A percentile compares a stretch with the other conserved stretches of the same genome.
Conservation (phyloP, 768 basidiomycete genomes). For the Candolleomyces aberdarensis region DNA sequence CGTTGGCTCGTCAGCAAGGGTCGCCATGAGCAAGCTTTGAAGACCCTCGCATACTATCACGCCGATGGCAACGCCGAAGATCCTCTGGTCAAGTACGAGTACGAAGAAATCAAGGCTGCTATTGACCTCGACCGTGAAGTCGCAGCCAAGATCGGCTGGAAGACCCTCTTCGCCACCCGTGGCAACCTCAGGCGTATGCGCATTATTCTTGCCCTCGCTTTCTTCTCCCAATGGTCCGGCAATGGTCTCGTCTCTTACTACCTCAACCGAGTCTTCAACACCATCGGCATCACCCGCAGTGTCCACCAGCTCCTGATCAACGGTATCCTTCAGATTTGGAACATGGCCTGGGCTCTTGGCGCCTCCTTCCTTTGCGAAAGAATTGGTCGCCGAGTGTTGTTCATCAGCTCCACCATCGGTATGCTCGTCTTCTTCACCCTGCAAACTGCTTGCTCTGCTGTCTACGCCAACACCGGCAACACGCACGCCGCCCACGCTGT, state of each 20-base stretch:
- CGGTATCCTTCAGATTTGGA: conserved; percentile 83
- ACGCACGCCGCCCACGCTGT: conserved; percentile 61
- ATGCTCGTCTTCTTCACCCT: conserved; percentile 67
- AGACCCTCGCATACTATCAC: conserved; percentile 79
- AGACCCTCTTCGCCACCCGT: neutral
- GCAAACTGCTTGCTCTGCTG: conserved; percentile 65
- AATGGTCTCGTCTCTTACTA: conserved; percentile 85
- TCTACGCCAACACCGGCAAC: conserved; percentile 43
- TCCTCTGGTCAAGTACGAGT: conserved; percentile 70
- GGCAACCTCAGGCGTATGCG: conserved; percentile 15
- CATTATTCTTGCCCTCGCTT: neutral
- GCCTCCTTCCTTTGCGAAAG: conserved; percentile 47
- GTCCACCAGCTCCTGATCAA: conserved; percentile 77
- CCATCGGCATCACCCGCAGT: conserved; percentile 61
- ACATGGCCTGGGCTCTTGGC: conserved; percentile 42
- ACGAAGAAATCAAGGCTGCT: conserved; percentile 79
- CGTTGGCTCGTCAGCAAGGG: conserved; percentile 81
- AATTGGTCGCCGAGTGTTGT: conserved; percentile 67
- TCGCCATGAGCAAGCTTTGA: conserved; percentile 61
- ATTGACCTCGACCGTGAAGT: conserved; percentile 35
- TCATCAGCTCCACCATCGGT: conserved; percentile 53
- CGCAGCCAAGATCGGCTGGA: neutral
- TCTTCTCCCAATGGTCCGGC: conserved; percentile 83
- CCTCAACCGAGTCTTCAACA: conserved; percentile 67
- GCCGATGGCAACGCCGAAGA: conserved; percentile 71